Percentiles rank a stretch among this genome's conserved stretches.
These are phyloP conservation scores for Aspergillus luchuensis DNA, from an alignment of 2,329 filamentous ascomycete genomes.

Conservation along the genomic window DNA sequence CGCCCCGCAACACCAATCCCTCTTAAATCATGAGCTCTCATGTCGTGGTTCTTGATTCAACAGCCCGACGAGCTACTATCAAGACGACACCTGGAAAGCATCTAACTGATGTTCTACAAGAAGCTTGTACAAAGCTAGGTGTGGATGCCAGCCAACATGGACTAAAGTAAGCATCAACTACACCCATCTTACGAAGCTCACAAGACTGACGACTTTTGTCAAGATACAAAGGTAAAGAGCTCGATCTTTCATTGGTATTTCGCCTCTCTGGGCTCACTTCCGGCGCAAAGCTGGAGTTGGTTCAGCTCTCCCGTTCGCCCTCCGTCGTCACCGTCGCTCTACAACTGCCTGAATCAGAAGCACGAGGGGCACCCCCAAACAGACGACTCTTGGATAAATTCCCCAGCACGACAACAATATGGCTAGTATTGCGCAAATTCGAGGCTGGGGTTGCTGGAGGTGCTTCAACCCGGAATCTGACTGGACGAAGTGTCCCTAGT, in stretches of 20 bases:
- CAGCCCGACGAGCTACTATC: conserved; percentile 74
- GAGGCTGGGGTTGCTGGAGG: conserved; percentile 71
- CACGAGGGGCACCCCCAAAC: conserved; percentile 57
- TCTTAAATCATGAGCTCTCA: conserved; percentile 71
- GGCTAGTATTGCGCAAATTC: conserved; percentile 87
- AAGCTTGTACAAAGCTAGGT: conserved; percentile 83
- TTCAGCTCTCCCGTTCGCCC: conserved; percentile 81
- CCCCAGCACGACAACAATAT: conserved; percentile 82
- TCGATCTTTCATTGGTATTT: conserved; percentile 84
- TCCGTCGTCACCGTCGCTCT: conserved; percentile 86
- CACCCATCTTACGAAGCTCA: background rate
- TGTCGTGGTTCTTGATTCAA: conserved; percentile 82
- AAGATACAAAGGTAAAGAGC: conserved; percentile 77
- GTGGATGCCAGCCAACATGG: conserved; percentile 72
- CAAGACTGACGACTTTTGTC: conserved; percentile 18
- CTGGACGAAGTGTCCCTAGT: conserved; percentile 74
- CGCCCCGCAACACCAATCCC: conserved; percentile 22
- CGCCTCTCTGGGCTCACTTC: conserved; percentile 78
- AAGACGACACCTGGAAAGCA: conserved; percentile 82
- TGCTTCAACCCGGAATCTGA: conserved; percentile 72
- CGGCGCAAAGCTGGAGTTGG: conserved; percentile 90
- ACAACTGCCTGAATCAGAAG: conserved; percentile 75
- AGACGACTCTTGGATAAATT: conserved; percentile 80
- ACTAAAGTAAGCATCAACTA: conserved; percentile 66
- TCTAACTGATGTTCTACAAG: conserved; percentile 79